Conservation (phyloP, 768 basidiomycete genomes). For the Lepiota brunneoincarnata region DNA sequence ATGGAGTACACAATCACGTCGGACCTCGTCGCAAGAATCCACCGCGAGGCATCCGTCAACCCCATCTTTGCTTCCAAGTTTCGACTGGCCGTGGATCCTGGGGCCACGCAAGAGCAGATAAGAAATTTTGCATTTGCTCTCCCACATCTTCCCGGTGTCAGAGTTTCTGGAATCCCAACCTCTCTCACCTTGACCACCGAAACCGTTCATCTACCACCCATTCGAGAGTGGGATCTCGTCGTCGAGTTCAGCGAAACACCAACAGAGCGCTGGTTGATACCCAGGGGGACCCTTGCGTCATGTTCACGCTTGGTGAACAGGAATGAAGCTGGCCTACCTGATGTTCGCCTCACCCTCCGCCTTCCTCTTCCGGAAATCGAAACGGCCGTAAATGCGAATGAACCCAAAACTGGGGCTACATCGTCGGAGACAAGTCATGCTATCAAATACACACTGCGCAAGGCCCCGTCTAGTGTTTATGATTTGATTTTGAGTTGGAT, state of each 20-base stretch:
- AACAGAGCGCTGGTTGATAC: constrained; percentile 65
- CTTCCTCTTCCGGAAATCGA: constrained; percentile 38
- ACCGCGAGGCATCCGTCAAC: constrained; percentile 9
- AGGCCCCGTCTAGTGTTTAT: constrained; percentile 48
- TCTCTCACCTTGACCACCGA: constrained; percentile 6
- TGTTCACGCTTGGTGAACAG: constrained; percentile 8
- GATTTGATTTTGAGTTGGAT: constrained; percentile 61
- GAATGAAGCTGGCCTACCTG: background rate
- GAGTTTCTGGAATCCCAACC: constrained; percentile 7
- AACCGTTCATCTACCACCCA: constrained; percentile 21
- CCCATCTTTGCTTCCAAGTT: constrained; percentile 11
- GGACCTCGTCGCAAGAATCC: constrained; percentile 9
- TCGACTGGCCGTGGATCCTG: constrained; percentile 6
- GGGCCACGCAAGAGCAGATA: constrained; percentile 13
- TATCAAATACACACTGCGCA: constrained; percentile 30
- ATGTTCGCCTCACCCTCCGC: constrained; percentile 18
- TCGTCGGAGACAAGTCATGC: constrained; percentile 13
- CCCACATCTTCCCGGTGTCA: constrained; percentile 7
- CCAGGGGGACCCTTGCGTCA: constrained; percentile 39
- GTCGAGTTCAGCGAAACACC: constrained; percentile 66
- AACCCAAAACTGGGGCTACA: constrained; percentile 10
- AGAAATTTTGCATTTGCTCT: constrained; percentile 10
- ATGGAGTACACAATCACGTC: constrained; percentile 9
- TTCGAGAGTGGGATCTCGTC: constrained; percentile 69
- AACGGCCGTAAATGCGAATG: background rate